Percentiles rank a stretch among this genome's conserved stretches.
These are phyloP conservation scores for Hypoxylon crocopeplum DNA, from an alignment of 495 filamentous ascomycete species.

Conservation along the genomic window DNA sequence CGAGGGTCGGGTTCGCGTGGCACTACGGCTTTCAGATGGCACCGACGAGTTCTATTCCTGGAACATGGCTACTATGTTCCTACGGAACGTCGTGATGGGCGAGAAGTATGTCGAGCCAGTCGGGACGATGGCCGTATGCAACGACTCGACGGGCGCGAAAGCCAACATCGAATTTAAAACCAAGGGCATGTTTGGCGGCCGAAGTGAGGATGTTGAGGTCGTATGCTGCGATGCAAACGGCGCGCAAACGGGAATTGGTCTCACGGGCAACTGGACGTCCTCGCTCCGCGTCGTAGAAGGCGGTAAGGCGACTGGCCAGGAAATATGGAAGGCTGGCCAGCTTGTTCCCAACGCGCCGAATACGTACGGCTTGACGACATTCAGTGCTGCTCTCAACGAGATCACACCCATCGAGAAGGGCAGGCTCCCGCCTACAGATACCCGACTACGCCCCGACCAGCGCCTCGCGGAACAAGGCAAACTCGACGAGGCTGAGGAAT, in stretches of 20 bases:
- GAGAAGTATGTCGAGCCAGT: slow-evolving; percentile 98
- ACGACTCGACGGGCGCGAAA: slow-evolving; percentile 81
- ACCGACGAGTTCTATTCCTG: slow-evolving; percentile 82
- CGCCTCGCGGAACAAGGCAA: slow-evolving; percentile 82
- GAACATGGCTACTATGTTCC: slow-evolving; percentile 82
- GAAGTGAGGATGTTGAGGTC: slow-evolving; percentile 86
- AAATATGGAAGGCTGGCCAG: slow-evolving; percentile 78
- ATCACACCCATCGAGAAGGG: slow-evolving; percentile 79
- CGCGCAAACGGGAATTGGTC: slow-evolving; percentile 62
- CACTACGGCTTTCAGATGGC: slow-evolving; percentile 64
- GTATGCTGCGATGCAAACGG: slow-evolving; percentile 72
- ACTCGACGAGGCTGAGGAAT: slow-evolving; percentile 80
- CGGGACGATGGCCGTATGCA: slow-evolving; percentile 79
- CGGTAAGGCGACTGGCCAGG: slow-evolving; percentile 59
- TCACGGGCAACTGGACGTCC: slow-evolving; percentile 85
- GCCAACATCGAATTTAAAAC: slow-evolving; percentile 85
- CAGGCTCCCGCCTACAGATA: slow-evolving; percentile 79
- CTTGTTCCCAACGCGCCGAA: slow-evolving; percentile 77
- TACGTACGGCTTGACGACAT: slow-evolving; percentile 85
- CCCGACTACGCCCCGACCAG: slow-evolving; percentile 87
- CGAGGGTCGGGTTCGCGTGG: slow-evolving; percentile 81
- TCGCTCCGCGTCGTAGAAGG: slow-evolving; percentile 68
- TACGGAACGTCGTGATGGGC: slow-evolving; percentile 95
- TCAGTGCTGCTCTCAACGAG: slow-evolving; percentile 88
- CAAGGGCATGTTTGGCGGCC: slow-evolving; percentile 94